A percentile compares a stretch with the other conserved stretches of the same genome.
These are phyloP conservation scores for Suhomyces vadensis DNA, from an alignment of 805 yeast genomes.

Conservation along the genomic window DNA sequence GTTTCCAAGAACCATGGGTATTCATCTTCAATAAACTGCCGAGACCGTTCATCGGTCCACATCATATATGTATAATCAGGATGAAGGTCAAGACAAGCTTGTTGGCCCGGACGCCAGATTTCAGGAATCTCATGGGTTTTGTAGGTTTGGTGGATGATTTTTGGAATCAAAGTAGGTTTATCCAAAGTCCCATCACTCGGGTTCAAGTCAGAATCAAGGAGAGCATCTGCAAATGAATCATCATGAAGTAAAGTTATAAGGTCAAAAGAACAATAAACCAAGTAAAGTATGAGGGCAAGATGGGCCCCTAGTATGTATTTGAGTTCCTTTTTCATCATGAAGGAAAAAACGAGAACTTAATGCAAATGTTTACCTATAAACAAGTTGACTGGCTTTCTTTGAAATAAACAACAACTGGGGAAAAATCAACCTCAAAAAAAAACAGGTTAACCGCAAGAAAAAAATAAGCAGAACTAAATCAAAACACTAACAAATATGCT, in stretches of 20 bases:
- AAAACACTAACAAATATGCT: too few relatives aligned
- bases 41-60: slow-evolving; percentile 87
- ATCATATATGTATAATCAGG: slow-evolving; percentile 85
- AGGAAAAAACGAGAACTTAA: background rate
- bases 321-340: slow-evolving; percentile 62
- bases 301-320: slow-evolving; percentile 63
- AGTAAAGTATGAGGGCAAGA: slow-evolving; percentile 49
- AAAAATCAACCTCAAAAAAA: background rate
- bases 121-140: slow-evolving; percentile 78
- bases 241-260: slow-evolving; percentile 73
- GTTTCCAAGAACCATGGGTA: slow-evolving; percentile 85
- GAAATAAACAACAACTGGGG: slow-evolving; percentile 2
- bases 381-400: background rate
- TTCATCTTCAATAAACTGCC: slow-evolving; percentile 73
- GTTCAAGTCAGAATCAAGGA: slow-evolving; percentile 62
- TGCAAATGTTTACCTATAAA: background rate
- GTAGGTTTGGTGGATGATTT: slow-evolving; percentile 91
- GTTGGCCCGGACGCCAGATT: slow-evolving; percentile 76
- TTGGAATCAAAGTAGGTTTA: slow-evolving; percentile 68
- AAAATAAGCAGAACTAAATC: too few relatives aligned
- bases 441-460: too few relatives aligned
- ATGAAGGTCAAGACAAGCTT: slow-evolving; percentile 72
- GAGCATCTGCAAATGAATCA: slow-evolving; percentile 64
- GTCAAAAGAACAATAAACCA: slow-evolving; percentile 68
- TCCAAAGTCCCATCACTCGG: slow-evolving; percentile 46